A percentile compares a stretch with the other conserved stretches of the same genome.
Conservation (phyloP, 1,284 basidiomycete species). For the Dichomitus squalens region DNA sequence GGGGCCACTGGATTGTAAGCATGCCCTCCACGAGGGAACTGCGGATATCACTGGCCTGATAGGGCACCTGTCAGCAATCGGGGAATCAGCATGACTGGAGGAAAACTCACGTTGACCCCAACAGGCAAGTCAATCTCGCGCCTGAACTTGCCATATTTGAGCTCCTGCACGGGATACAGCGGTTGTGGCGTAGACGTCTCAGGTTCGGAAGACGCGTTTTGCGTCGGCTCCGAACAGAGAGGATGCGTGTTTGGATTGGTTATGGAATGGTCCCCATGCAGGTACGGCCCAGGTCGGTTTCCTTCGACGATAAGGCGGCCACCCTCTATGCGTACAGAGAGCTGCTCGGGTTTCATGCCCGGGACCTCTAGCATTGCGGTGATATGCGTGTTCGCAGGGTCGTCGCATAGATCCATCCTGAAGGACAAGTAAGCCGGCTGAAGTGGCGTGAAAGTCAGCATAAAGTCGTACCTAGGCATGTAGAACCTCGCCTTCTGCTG, state of each 20-base stretch:
- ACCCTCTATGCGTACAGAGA: slow-evolving; percentile 46
- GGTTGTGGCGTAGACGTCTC: slow-evolving; percentile 7
- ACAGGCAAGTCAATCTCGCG: slow-evolving; percentile 46
- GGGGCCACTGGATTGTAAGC: slow-evolving; percentile 30
- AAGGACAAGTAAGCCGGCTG: slow-evolving; percentile 1
- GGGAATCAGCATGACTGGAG: background rate
- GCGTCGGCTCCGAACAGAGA: background rate
- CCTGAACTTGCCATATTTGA: slow-evolving; percentile 55
- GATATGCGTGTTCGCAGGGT: slow-evolving; percentile 42
- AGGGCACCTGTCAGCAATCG: slow-evolving; percentile 1
- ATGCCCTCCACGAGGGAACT: slow-evolving; percentile 28
- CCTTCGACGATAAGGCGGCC: slow-evolving; percentile 49
- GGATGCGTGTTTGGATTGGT: background rate
- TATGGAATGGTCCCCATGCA: slow-evolving; percentile 6
- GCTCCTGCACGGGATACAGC: slow-evolving; percentile 42
- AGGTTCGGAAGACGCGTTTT: background rate
- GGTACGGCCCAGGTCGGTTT: slow-evolving; percentile 36
- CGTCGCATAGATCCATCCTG: slow-evolving; percentile 58
- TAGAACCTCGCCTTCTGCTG: slow-evolving; percentile 9
- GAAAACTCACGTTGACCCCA: slow-evolving; percentile 47
- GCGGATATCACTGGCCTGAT: slow-evolving; percentile 25
- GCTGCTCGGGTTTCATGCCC: slow-evolving; percentile 51
- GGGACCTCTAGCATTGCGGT: slow-evolving; percentile 58
- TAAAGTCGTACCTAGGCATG: slow-evolving; percentile 12
- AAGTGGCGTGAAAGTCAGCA: background rate